phyloP scores from a whole-genome alignment of 129 eudicot species.

The Saussurea involucrata region DNA sequence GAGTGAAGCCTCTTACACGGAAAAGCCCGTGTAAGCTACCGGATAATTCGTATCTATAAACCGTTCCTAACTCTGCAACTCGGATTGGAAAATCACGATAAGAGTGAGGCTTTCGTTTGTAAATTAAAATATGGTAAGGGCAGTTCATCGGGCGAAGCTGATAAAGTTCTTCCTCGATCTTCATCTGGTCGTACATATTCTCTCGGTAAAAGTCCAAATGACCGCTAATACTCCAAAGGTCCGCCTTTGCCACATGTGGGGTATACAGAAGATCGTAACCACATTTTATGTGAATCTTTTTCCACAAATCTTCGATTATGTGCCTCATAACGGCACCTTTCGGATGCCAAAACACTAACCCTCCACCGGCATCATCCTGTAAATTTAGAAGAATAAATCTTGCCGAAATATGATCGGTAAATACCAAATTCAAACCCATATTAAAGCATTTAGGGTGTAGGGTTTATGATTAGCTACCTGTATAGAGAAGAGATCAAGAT shows the following conservation, averaged over 20 bases:
- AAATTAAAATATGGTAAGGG: conserved; percentile 89
- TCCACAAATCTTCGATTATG: conserved; percentile 93
- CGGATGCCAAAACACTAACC: conserved; percentile 99
- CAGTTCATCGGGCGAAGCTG: conserved; percentile 99
- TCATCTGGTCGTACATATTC: conserved; percentile 97
- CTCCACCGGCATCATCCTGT: conserved; percentile 99
- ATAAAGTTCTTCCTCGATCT: conserved; percentile 87
- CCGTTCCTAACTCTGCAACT: conserved; percentile 98
- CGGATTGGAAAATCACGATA: conserved; percentile 94
- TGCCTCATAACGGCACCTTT: conserved; percentile 94
- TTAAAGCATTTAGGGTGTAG: background rate
- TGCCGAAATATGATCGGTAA: background rate
- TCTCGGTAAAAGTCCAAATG: conserved; percentile 94
- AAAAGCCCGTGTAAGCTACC: conserved; percentile 96
- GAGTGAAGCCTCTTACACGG: conserved; percentile 97
- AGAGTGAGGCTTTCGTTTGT: conserved; percentile 76
- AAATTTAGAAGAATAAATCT: background rate
- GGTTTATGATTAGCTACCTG: conserved; percentile 44
- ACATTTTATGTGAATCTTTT: conserved; percentile 60
- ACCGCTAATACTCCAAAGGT: conserved; percentile 96
- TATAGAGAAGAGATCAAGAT: conserved; percentile 96
- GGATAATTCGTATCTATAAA: conserved; percentile 89
- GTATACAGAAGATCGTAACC: conserved; percentile 92
- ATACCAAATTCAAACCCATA: background rate
- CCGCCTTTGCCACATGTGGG: conserved; percentile 97